Evolutionary conservation across 2,329 filamentous ascomycete genomes (phyloP).

Genomic region (Curvularia sp.): DNA sequence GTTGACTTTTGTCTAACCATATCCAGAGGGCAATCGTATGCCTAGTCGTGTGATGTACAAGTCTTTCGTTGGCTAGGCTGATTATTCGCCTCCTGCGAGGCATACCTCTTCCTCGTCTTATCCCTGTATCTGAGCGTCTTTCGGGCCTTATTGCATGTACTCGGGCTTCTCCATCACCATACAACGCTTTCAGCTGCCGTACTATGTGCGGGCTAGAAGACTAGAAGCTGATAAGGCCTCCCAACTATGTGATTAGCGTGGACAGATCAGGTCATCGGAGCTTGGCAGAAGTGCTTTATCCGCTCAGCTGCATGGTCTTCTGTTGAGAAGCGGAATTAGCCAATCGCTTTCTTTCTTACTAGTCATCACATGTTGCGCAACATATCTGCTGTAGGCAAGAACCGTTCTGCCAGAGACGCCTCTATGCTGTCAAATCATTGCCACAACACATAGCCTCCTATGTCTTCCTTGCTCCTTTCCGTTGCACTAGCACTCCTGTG

Average conservation of each 20-base stretch:
- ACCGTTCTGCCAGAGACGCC: neutral
- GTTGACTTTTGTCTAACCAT: neutral
- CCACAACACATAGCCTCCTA: neutral
- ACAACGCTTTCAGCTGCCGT: neutral
- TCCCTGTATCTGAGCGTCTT: neutral
- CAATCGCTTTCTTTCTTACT: neutral
- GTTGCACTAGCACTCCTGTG: neutral
- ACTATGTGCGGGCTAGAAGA: neutral
- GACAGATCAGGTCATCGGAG: neutral
- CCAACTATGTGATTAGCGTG: neutral
- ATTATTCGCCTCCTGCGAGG: too few relatives aligned
- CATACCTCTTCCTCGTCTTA: neutral
- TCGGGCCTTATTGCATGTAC: neutral
- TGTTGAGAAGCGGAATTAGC: neutral
- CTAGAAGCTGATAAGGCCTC: too few relatives aligned
- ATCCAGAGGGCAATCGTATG: neutral
- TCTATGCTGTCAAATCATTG: neutral
- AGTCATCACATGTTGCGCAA: neutral
- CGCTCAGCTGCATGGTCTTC: neutral
- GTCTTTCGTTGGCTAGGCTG: neutral
- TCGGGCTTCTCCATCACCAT: neutral
- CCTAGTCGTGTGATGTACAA: neutral
- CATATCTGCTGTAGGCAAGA: neutral
- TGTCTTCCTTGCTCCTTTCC: neutral
- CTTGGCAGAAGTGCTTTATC: neutral